These are phyloP conservation scores for Arctium lappa DNA, from an alignment of 129 eudicot species.

Conservation along the genomic window DNA sequence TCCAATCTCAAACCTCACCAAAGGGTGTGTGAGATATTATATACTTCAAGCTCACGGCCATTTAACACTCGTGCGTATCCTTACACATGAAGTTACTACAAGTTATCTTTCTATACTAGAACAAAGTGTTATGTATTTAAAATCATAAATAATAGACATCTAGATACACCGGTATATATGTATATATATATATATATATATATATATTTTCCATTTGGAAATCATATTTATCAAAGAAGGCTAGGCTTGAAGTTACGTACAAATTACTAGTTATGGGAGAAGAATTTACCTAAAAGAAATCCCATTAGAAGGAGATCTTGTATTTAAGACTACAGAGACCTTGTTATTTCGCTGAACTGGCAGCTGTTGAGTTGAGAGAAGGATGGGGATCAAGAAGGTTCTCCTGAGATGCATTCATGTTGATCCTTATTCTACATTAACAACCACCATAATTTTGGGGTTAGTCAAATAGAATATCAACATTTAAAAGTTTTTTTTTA, in stretches of 20 bases:
- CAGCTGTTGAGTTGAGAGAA: conserved; percentile 18
- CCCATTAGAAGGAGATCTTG: conserved; percentile 13
- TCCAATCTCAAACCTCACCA: too few relatives aligned
- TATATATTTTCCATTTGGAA: neutral
- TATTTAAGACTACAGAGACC: neutral
- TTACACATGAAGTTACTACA: neutral
- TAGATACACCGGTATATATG: neutral
- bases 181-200: too few relatives aligned
- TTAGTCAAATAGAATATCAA: neutral
- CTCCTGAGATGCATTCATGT: conserved; percentile 90
- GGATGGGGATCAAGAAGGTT: conserved; percentile 42
- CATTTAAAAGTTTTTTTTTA: neutral
- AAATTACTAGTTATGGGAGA: conserved; percentile 8
- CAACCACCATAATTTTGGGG: neutral
- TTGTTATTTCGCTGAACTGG: conserved; percentile 33
- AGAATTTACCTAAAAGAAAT: conserved; percentile 15
- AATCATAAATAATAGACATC: neutral
- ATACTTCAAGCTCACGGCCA: neutral
- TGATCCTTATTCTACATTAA: conserved; percentile 77
- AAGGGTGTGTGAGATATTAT: neutral
- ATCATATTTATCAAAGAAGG: neutral
- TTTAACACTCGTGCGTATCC: neutral
- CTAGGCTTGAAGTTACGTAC: neutral
- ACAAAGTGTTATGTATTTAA: neutral
- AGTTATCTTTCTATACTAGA: neutral